Conservation (phyloP, 1,284 basidiomycete genomes). For the Ceratobasidium theobromae region DNA sequence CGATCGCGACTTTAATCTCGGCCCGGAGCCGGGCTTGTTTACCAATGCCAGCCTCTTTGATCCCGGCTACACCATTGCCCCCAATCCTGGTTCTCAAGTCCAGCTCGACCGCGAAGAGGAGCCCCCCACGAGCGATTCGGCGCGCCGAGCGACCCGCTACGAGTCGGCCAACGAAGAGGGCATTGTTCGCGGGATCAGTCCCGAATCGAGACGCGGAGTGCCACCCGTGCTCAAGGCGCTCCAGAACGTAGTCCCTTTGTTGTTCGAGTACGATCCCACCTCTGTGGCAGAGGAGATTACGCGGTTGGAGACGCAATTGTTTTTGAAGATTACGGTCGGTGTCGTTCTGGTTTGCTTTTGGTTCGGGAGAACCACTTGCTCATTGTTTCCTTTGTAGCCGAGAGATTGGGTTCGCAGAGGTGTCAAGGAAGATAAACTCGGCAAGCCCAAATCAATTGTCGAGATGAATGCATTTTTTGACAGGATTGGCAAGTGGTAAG, state of each 20-base stretch:
- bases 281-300: conserved; percentile 79
- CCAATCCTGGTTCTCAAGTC: not conserved
- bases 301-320: conserved; percentile 59
- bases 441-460: conserved; percentile 62
- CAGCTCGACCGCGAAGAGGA: conserved; percentile 1
- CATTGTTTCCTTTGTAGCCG: conserved; percentile 52
- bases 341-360: not conserved
- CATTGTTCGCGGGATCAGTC: conserved; percentile 13
- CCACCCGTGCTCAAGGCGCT: conserved; percentile 63
- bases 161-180: conserved; percentile 2
- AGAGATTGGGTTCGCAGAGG: conserved; percentile 70
- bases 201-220: conserved; percentile 40
- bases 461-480: conserved; percentile 70
- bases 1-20: conserved; percentile 12
- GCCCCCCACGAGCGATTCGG: conserved; percentile 3
- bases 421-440: conserved; percentile 36
- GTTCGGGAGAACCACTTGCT: not conserved
- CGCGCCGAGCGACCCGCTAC: not conserved
- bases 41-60: not conserved
- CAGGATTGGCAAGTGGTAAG: conserved; percentile 73
- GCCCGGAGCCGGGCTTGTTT: not conserved
- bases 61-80: conserved; percentile 15
- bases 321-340: conserved; percentile 55
- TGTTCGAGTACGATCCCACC: conserved; percentile 56
- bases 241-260: conserved; percentile 54